Evolutionary conservation across 371 early-diverging fungal species (phyloP).

Genomic region (Mucor sp.): DNA sequence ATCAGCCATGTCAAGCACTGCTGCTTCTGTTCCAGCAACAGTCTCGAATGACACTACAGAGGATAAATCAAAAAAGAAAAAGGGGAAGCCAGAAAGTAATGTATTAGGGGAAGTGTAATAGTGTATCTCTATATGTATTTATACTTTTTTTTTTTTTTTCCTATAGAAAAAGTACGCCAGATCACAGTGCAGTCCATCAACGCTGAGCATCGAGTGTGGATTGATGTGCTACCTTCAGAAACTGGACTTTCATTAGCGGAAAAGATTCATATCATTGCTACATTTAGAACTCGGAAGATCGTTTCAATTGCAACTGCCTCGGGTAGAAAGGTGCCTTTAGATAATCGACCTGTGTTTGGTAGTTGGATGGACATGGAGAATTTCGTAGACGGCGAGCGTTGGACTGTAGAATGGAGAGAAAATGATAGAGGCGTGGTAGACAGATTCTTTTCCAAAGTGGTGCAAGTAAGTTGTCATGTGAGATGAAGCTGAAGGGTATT

Average conservation of each 20-base stretch:
- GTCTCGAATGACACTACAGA: background rate
- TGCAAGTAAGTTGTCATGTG: conserved; percentile 29
- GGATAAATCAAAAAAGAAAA: conserved; percentile 1
- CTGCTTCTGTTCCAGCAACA: background rate
- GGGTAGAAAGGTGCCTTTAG: conserved; percentile 43
- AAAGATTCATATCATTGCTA: conserved; percentile 51
- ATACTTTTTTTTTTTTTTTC: too few species aligned
- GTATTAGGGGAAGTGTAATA: too few species aligned
- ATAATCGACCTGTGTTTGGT: conserved; percentile 36
- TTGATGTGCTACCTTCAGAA: conserved; percentile 46
- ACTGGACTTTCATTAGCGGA: conserved; percentile 48
- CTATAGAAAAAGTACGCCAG: conserved; percentile 35
- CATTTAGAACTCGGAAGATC: conserved; percentile 49
- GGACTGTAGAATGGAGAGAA: conserved; percentile 46
- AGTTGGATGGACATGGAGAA: conserved; percentile 47
- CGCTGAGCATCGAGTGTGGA: conserved; percentile 50
- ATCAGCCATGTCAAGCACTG: background rate
- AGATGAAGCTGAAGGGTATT: background rate
- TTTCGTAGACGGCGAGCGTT: conserved; percentile 47
- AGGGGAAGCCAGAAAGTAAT: conserved; percentile 11
- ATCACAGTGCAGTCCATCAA: conserved; percentile 55
- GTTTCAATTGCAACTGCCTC: conserved; percentile 42
- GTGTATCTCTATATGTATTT: background rate
- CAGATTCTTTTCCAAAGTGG: conserved; percentile 33
- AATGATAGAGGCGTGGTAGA: conserved; percentile 43